Percentiles rank a stretch among this genome's conserved stretches.
These are phyloP conservation scores for Aureobasidium sp. DNA, from an alignment of 2,329 filamentous ascomycete species.

Conservation along the genomic window DNA sequence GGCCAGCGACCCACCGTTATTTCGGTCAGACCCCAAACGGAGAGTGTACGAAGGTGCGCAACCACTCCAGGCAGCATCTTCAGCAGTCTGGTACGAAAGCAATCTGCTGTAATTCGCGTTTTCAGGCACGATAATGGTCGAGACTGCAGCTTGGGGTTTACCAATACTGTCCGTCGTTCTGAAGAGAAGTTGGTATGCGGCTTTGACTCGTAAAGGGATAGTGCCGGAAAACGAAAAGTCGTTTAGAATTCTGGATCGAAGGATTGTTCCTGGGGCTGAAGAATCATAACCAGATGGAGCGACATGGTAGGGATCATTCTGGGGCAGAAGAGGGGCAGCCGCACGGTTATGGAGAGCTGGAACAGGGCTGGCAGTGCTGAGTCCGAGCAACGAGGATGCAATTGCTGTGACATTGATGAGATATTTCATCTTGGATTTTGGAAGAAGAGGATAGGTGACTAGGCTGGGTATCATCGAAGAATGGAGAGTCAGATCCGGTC, in stretches of 20 bases:
- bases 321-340: background rate
- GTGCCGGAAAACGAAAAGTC: no score
- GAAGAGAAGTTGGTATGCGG: background rate
- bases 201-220: background rate
- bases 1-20: background rate
- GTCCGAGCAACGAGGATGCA: no score
- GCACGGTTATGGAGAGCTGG: no score
- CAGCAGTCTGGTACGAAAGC: background rate
- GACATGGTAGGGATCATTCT: conserved; percentile 31
- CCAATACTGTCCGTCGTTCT: background rate
- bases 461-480: no score
- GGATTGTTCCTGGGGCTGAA: conserved; percentile 28
- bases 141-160: background rate
- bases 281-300: conserved; percentile 29
- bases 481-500: no score
- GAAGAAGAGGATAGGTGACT: no score
- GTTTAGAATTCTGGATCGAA: conserved; percentile 16
- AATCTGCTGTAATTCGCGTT: background rate
- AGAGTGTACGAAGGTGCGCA: conserved; percentile 20
- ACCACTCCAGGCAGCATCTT: background rate
- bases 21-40: background rate
- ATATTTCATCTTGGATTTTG: no score
- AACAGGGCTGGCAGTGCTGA: no score
- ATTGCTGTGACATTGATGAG: no score
- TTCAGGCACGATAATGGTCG: background rate